Percentiles rank a stretch among this genome's conserved stretches.
These are phyloP conservation scores for Mycocentrospora acerina DNA, from an alignment of 2,329 filamentous ascomycete species.

Conservation along the genomic window DNA sequence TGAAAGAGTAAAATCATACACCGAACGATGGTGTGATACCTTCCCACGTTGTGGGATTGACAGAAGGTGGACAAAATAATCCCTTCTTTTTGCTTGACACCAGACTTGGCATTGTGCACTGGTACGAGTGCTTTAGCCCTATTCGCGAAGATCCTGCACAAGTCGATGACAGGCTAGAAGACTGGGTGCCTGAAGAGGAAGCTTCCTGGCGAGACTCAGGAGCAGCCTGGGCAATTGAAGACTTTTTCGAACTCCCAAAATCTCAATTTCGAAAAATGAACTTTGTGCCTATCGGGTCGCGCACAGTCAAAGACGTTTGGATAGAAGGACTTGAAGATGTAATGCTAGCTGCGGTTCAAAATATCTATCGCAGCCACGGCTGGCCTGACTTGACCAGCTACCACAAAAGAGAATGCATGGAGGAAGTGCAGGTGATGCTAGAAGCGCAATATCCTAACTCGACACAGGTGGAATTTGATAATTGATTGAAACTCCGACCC, in stretches of 20 bases:
- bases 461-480: no score
- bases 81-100: constrained; percentile 8
- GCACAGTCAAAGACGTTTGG: constrained; percentile 1
- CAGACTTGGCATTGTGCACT: constrained; percentile 5
- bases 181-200: constrained; percentile 3
- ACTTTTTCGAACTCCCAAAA: constrained; percentile 13
- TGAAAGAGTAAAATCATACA: neutral
- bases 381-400: constrained; percentile 4
- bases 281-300: constrained; percentile 5
- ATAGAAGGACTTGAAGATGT: neutral
- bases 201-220: constrained; percentile 7
- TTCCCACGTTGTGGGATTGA: constrained; percentile 5
- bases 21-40: constrained; percentile 1
- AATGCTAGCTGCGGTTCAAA: neutral
- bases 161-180: constrained; percentile 5
- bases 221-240: constrained; percentile 5
- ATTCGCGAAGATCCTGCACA: neutral
- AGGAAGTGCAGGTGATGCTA: no score
- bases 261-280: constrained; percentile 4
- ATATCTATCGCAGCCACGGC: constrained; percentile 3
- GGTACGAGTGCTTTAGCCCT: constrained; percentile 3
- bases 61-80: neutral
- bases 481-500: no score
- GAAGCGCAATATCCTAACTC: no score
- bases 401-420: constrained; percentile 3